These are phyloP conservation scores for Macrolepiota dolichaula DNA, from an alignment of 768 basidiomycete genomes.

Conservation along the genomic window DNA sequence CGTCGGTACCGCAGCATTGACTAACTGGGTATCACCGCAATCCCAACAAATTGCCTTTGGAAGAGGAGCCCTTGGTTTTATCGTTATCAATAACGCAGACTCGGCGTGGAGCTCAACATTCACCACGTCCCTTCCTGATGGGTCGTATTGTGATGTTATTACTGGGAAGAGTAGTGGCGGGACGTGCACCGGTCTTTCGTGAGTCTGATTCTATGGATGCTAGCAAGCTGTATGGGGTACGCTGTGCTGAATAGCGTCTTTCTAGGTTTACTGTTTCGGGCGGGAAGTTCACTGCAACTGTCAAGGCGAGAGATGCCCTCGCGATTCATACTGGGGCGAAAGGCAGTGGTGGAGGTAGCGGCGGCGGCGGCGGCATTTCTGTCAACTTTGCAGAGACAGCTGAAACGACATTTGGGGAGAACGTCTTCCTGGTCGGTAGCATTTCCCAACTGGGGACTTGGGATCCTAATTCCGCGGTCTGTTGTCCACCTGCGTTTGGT, in stretches of 20 bases:
- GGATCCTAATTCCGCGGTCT: conserved; percentile 44
- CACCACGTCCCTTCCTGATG: conserved; percentile 52
- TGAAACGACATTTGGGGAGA: conserved; percentile 57
- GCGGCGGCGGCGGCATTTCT: conserved; percentile 23
- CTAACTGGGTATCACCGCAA: conserved; percentile 56
- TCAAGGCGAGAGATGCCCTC: conserved; percentile 49
- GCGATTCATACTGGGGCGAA: conserved; percentile 50
- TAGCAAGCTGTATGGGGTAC: no score
- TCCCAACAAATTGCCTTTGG: conserved; percentile 65
- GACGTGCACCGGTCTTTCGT: conserved; percentile 51
- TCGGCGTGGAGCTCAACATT: conserved; percentile 54
- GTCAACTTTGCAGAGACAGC: conserved; percentile 54
- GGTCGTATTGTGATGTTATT: conserved; percentile 64
- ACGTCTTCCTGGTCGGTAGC: conserved; percentile 58
- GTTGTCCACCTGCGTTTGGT: conserved; percentile 8
- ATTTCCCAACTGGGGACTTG: conserved; percentile 53
- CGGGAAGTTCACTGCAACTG: conserved; percentile 47
- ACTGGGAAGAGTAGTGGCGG: conserved; percentile 39
- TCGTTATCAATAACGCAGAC: conserved; percentile 66
- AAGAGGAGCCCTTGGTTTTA: conserved; percentile 40
- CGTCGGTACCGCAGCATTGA: conserved; percentile 48
- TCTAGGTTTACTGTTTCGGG: conserved; percentile 45
- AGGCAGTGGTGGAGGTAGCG: conserved; percentile 24
- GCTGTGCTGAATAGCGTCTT: neutral
- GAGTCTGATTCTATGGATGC: conserved; percentile 15